Evolutionary conservation across 2,329 filamentous ascomycete species (phyloP), one percentile per base, ranked within the genome.

Genomic region (Eutypella sp.): DNA sequence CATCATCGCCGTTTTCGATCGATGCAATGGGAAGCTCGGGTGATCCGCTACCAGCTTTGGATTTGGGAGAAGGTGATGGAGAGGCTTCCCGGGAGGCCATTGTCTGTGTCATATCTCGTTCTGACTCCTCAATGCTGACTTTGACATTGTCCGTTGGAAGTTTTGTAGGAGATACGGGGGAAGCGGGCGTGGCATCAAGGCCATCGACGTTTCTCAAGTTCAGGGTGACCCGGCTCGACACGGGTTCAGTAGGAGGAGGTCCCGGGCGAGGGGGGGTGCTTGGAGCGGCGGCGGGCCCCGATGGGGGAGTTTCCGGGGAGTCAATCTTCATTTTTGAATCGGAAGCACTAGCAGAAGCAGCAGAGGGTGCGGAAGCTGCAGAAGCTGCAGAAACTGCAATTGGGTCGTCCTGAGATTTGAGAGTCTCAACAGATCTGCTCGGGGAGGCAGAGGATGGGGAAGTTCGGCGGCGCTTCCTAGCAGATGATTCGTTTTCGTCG

Each of bases 401-500:
- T 45, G 44, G 47, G 46, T 57, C 48, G 49, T 56, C 60, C 61
- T 47, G 57, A 54, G 55, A 61, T 56, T 51, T 65, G 57, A 53
- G 54, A 23, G 68, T 68, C 46, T 78, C 74, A 54, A 72, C 65
- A 18, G 79, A 81, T 48, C 67, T 67, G 57, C 75, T 77, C 48
- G 74, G 71, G 22, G 79, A 82, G 47, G 68, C 72, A 46, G 74
- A 74, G 42, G 29, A 33, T 7, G 73, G 66, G 13, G 80, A 83
- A 24, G 79, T 81, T 54, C 81, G 76, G 51, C 78, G 79, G 43
- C 81, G 78, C 64, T 85, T 85, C 53, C 81, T 72, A 46, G 80
- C 72, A 36, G 74, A 70, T 40, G 66, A 59, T 53, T 79, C 75
- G 60, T 39, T 19, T n/a, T 39, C 19, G 19, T 66, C 69, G 65